Percentiles rank a stretch among this genome's conserved stretches.
phyloP scores from a whole-genome alignment of 305 asterid genomes.

The Ilex paraguariensis region DNA sequence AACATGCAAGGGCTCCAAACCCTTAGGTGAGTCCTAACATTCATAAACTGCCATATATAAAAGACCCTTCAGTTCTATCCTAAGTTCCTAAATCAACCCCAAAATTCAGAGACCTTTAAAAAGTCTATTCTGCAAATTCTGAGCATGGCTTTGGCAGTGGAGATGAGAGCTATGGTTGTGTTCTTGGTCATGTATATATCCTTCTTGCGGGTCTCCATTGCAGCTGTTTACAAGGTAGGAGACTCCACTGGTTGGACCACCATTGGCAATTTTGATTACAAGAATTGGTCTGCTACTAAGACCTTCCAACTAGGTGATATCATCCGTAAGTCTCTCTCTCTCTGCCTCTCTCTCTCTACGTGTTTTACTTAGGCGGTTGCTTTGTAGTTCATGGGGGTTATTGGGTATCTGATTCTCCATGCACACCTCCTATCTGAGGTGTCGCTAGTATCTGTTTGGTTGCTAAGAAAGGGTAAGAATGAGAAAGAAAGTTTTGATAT shows the following conservation, averaged over 20 bases:
- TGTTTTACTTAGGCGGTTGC: too few species aligned
- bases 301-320: slow-evolving; percentile 58
- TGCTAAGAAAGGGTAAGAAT: too few species aligned
- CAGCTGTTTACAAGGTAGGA: slow-evolving; percentile 68
- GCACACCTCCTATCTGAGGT: too few species aligned
- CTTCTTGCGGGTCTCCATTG: slow-evolving; percentile 14
- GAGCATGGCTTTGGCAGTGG: slow-evolving; percentile 20
- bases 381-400: too few species aligned
- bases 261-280: slow-evolving; percentile 71
- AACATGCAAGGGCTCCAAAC: slow-evolving; percentile 12
- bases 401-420: too few species aligned
- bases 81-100: too few species aligned
- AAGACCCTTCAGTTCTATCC: too few species aligned
- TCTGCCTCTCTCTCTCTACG: not conserved
- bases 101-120: slow-evolving; percentile 1
- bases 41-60: slow-evolving; percentile 3
- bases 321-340: slow-evolving; percentile 32
- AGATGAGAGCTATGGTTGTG: not conserved
- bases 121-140: not conserved
- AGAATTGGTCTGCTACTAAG: slow-evolving; percentile 59
- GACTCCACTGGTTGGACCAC: slow-evolving; percentile 94
- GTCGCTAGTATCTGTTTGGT: too few species aligned
- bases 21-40: not conserved
- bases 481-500: too few species aligned
- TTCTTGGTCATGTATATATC: slow-evolving; percentile 18